These are phyloP conservation scores for Lodderomyces jiufengensis DNA, from an alignment of 1,139 yeast species.

Conservation along the genomic window DNA sequence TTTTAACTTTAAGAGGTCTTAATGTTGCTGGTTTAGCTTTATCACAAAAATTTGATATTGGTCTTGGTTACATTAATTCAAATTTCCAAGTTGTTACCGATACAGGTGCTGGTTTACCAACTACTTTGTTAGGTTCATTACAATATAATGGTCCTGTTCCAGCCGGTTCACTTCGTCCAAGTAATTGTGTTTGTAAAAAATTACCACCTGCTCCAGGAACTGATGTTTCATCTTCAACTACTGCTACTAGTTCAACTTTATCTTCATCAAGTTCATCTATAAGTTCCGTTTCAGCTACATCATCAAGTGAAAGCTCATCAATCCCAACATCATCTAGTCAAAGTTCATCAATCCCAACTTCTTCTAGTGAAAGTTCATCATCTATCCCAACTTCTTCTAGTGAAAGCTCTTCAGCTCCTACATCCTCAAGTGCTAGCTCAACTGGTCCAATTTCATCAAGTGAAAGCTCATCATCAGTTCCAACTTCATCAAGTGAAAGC, in stretches of 20 bases:
- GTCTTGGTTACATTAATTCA: constrained; percentile 18
- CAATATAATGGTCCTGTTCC: constrained; percentile 10
- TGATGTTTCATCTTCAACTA: background rate
- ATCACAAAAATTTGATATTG: constrained; percentile 21
- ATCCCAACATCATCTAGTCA: background rate
- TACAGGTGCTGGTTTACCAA: constrained; percentile 15
- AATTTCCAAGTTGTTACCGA: constrained; percentile 13
- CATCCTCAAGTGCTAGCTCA: too few relatives aligned
- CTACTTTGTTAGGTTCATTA: constrained; percentile 11
- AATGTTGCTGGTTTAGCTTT: constrained; percentile 2
- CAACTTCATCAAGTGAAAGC: background rate
- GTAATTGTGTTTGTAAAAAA: constrained; percentile 14
- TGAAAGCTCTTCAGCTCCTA: too few relatives aligned
- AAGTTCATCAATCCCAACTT: too few relatives aligned
- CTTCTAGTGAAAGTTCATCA: too few relatives aligned
- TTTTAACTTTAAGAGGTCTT: constrained; percentile 16
- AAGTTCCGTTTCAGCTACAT: background rate
- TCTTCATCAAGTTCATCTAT: constrained; percentile 1
- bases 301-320: too few relatives aligned
- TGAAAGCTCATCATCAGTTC: constrained; percentile 4
- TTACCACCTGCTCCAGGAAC: constrained; percentile 14
- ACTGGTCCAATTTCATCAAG: too few relatives aligned
- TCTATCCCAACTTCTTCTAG: too few relatives aligned
- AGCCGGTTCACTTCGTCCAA: constrained; percentile 11
- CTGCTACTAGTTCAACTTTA: constrained; percentile 1